Evolutionary conservation across 176 grass and related monocot species (phyloP).

Genomic region (Neostapfia colusana): DNA sequence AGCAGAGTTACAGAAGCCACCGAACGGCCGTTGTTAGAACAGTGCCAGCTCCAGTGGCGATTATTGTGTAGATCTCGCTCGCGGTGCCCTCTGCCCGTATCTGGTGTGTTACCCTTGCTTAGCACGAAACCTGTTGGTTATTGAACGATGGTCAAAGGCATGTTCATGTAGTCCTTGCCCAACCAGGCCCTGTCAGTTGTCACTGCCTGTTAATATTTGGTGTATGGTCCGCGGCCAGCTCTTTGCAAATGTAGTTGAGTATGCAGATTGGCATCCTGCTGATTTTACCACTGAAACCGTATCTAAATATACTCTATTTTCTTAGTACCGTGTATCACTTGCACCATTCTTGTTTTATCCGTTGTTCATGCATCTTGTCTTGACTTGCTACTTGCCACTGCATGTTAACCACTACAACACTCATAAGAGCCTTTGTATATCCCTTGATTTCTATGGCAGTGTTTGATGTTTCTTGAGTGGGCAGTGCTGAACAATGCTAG

Average conservation of each 20-base stretch:
- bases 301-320: not conserved
- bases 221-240: not conserved
- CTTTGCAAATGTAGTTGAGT: not conserved
- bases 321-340: not conserved
- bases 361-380: not conserved
- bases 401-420: not conserved
- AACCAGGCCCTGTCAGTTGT: not conserved
- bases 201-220: not conserved
- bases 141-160: not conserved
- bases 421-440: not conserved
- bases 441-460: not conserved
- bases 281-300: not conserved
- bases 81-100: not conserved
- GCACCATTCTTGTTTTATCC: not conserved
- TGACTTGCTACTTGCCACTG: not conserved
- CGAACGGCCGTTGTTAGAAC: not conserved
- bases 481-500: not conserved
- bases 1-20: not conserved
- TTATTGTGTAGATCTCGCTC: slow-evolving; percentile 6
- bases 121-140: not conserved
- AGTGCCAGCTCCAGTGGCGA: not conserved
- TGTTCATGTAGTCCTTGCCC: not conserved
- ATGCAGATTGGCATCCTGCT: not conserved
- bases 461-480: not conserved
- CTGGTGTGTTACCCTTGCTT: not conserved